Evolutionary conservation across 2,329 filamentous ascomycete genomes (phyloP), one percentile per base, ranked within the genome.

Genomic region (Byssochlamys sp.): DNA sequence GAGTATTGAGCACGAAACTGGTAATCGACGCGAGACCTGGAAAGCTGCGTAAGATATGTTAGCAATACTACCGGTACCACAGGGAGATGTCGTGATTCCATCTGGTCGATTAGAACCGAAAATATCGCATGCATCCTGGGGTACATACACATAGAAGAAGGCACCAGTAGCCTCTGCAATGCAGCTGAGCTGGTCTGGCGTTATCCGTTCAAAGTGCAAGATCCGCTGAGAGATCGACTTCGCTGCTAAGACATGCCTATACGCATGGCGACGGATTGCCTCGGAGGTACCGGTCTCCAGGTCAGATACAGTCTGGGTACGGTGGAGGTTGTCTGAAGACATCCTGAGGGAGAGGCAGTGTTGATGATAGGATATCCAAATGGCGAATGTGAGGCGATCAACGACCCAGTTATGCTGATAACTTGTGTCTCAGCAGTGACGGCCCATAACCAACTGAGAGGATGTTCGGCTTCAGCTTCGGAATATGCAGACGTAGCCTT

Each of bases 101-200:
- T 24, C n/a, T 9, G n/a, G 49, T n/a, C 11, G 48, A 35, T 33
- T 57, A 27, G 24, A 19, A 52, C 25, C 14, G 45, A 33, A 54
- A 5, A 25, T 12, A 52, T n/a, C 45, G 11, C 25, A 25, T 6
- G 26, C 28, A 12, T 52, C 5, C 28, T 31, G 27, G n/a, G 24
- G 24, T 7, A 63, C 66, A 55, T 57, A 75, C 68, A 79, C 78
- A 64, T 80, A 82, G 65, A 81, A 80, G 72, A 83, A 83, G 2
- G 83, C 80, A 2, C 81, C 81, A 0, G 79, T 79, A 2, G 80
- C 80, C 65, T 84, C 81, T 3, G 79, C 81, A 60, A 79, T 71
- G 71, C 79, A 80, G 64, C 81, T 71, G 39, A 84, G 68, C 75
- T 78, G 80, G 58, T 79, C 71, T 10, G 81, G 81, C 53, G 81